Evolutionary conservation across 2,329 filamentous ascomycete species (phyloP).

Genomic region (Acarospora socialis): DNA sequence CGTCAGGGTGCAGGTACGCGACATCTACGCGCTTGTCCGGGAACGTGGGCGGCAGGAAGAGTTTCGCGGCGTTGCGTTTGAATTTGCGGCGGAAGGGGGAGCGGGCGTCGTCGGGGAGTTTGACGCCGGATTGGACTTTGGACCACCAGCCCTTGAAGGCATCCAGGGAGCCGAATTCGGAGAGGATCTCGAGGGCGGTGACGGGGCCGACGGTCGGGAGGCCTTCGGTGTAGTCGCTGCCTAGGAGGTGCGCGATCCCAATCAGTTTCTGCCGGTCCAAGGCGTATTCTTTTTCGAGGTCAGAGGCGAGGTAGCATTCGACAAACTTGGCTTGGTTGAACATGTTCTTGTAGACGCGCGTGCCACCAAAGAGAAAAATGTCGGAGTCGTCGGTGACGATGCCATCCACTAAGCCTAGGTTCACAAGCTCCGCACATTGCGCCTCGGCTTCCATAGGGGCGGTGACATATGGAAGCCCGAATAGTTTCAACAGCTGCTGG

Average conservation of each 20-base stretch:
- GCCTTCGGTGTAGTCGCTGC: constrained; percentile 90
- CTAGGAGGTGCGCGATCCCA: constrained; percentile 75
- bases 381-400: constrained; percentile 97
- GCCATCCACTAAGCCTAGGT: constrained; percentile 78
- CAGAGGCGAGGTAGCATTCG: constrained; percentile 76
- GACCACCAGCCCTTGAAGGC: constrained; percentile 81
- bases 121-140: constrained; percentile 58
- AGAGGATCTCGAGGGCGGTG: constrained; percentile 83
- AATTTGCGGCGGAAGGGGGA: constrained; percentile 74
- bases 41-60: constrained; percentile 72
- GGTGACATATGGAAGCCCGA: constrained; percentile 91
- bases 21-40: constrained; percentile 64
- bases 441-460: constrained; percentile 99
- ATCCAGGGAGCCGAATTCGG: constrained; percentile 64
- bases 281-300: constrained; percentile 80
- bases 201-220: constrained; percentile 84
- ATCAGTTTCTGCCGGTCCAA: constrained; percentile 80
- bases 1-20: constrained; percentile 76
- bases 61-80: constrained; percentile 64
- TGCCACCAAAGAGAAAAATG: constrained; percentile 92
- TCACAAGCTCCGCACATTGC: constrained; percentile 85
- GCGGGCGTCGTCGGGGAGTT: constrained; percentile 34
- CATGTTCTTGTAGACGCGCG: constrained; percentile 97
- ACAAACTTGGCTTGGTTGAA: constrained; percentile 98
- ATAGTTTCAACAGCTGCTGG: constrained; percentile 75